Conservation (phyloP, 2,329 filamentous ascomycete genomes). For the Alternaria brassicicola region DNA sequence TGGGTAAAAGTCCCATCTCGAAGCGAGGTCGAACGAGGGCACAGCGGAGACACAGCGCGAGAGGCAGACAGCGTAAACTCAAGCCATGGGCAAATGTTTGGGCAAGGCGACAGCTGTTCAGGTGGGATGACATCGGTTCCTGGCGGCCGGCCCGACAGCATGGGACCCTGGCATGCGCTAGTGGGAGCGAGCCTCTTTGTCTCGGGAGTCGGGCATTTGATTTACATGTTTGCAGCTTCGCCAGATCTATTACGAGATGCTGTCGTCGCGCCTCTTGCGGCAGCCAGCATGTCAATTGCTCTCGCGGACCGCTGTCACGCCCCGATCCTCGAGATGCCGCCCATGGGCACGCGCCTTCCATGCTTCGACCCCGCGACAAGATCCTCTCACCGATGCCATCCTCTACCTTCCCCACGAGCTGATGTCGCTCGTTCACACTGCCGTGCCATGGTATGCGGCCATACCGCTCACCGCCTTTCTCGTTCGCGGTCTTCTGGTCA, state of each 20-base stretch:
- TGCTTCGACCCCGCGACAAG: constrained; percentile 50
- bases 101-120: constrained; percentile 24
- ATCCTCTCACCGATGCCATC: constrained; percentile 52
- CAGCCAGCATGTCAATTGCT: constrained; percentile 36
- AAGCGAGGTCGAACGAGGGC: constrained; percentile 12
- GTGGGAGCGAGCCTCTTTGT: constrained; percentile 21
- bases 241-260: constrained; percentile 25
- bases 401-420: constrained; percentile 54
- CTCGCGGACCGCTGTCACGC: constrained; percentile 8
- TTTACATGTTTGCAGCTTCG: constrained; percentile 6
- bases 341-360: constrained; percentile 55
- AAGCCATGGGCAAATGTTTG: constrained; percentile 16
- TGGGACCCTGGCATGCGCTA: constrained; percentile 25
- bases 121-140: constrained; percentile 36
- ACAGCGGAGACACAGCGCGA: constrained; percentile 22
- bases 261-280: constrained; percentile 29
- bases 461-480: constrained; percentile 62
- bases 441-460: constrained; percentile 61
- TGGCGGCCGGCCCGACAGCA: constrained; percentile 23
- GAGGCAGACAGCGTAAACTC: constrained; percentile 5
- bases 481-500: constrained; percentile 56
- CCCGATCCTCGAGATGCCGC: neutral
- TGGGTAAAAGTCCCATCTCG: constrained; percentile 35
- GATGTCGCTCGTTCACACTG: constrained; percentile 59
- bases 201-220: constrained; percentile 21